A percentile compares a stretch with the other conserved stretches of the same genome.
phyloP scores from a whole-genome alignment of 2,329 filamentous ascomycete species.

The Verticillium alfalfae region DNA sequence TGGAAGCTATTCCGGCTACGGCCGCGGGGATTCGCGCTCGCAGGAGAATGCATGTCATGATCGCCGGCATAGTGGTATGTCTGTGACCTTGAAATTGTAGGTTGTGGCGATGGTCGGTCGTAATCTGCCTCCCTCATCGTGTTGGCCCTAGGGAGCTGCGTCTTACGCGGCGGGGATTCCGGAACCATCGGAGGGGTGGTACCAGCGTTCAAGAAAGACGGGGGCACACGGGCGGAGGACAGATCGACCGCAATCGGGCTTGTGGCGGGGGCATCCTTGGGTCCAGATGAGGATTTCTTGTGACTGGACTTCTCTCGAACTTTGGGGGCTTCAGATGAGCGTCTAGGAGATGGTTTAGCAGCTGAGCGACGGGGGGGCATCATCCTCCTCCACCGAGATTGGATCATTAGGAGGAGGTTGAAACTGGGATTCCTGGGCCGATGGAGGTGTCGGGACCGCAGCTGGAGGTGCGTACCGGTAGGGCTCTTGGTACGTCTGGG shows the following conservation, averaged over 20 bases:
- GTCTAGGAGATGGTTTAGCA: conserved; percentile 8
- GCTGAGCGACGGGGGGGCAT: conserved; percentile 8
- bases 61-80: conserved; percentile 24
- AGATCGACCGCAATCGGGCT: conserved; percentile 14
- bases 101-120: conserved; percentile 16
- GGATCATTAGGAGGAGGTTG: conserved; percentile 3
- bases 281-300: conserved; percentile 9
- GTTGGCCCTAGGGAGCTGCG: conserved; percentile 22
- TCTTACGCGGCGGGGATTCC: conserved; percentile 24
- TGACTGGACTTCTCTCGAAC: conserved; percentile 10
- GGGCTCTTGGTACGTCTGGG: conserved; percentile 4
- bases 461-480: conserved; percentile 4
- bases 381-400: conserved; percentile 5
- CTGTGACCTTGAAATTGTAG: conserved; percentile 21
- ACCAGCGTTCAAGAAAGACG: conserved; percentile 18
- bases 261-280: conserved; percentile 3
- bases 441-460: conserved; percentile 8
- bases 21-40: conserved; percentile 21
- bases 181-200: conserved; percentile 17
- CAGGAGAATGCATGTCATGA: background rate
- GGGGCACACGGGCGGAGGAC: conserved; percentile 22
- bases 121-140: conserved; percentile 24
- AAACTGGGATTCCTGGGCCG: conserved; percentile 1
- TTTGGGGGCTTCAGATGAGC: conserved; percentile 10
- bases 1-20: conserved; percentile 30